Evolutionary conservation across 352 stramenopile genomes (phyloP).

Genomic region (Globisporangium cylindrosporum): DNA sequence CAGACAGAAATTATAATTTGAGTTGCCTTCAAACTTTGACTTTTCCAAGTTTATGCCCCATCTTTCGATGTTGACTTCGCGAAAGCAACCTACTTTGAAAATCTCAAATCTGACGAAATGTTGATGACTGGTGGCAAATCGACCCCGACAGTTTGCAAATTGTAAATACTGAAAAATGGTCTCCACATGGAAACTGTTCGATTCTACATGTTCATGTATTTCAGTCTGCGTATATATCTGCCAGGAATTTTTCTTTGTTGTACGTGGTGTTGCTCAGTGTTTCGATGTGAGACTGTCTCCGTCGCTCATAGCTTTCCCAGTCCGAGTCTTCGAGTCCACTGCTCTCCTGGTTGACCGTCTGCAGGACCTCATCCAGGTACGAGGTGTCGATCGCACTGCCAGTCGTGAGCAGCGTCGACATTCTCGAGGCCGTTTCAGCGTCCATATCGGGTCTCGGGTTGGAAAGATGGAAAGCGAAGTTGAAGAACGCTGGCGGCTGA

Average conservation of each 20-base stretch:
- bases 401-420: slow-evolving; percentile 9
- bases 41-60: background rate
- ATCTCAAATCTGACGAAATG: background rate
- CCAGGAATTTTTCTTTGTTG: slow-evolving; percentile 1
- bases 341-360: background rate
- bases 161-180: too few species aligned
- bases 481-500: slow-evolving; percentile 18
- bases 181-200: background rate
- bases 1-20: background rate
- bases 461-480: slow-evolving; percentile 6
- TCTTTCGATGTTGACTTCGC: too few species aligned
- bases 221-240: slow-evolving; percentile 2
- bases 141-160: too few species aligned
- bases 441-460: background rate
- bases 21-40: background rate
- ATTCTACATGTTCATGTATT: background rate
- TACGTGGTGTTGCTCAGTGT: slow-evolving; percentile 4
- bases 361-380: background rate
- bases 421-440: background rate
- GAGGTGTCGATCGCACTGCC: slow-evolving; percentile 18
- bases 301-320: background rate
- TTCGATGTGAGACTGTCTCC: background rate
- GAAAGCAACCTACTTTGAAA: too few species aligned
- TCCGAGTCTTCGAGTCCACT: slow-evolving; percentile 3
- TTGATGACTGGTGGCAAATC: too few species aligned